Conservation (phyloP, 169 alveolate species). For the Perkinsus chesapeaki region DNA sequence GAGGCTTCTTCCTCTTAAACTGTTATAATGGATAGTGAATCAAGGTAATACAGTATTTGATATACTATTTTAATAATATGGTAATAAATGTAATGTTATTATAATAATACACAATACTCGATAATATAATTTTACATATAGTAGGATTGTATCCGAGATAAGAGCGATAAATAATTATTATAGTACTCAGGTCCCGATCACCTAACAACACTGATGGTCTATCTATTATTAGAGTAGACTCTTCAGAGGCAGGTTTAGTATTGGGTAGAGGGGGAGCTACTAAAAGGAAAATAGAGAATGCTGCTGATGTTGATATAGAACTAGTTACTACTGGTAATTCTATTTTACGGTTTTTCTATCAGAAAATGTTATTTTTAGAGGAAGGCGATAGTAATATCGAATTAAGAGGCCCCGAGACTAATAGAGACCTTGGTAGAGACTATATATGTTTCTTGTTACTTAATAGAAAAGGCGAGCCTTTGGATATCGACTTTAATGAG, state of each 20-base stretch:
- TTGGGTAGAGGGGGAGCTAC: background rate
- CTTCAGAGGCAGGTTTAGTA: background rate
- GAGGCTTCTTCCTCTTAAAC: too few relatives aligned
- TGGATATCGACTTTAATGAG: background rate
- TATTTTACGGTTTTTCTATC: too few relatives aligned
- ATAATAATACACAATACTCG: too few relatives aligned
- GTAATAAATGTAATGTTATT: too few relatives aligned
- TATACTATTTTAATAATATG: too few relatives aligned
- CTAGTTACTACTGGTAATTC: background rate
- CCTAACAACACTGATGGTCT: background rate
- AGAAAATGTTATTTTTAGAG: too few relatives aligned
- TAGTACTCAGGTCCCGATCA: too few relatives aligned
- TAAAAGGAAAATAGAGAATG: background rate
- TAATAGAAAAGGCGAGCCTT: background rate
- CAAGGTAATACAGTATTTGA: too few relatives aligned
- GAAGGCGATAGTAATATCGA: background rate
- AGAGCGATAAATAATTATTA: too few relatives aligned
- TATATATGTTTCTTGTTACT: background rate
- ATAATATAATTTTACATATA: too few relatives aligned
- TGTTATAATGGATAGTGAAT: too few relatives aligned
- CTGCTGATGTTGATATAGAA: background rate
- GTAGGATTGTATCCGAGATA: too few relatives aligned
- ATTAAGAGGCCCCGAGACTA: background rate
- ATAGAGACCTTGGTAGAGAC: background rate
- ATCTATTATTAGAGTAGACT: background rate